Conservation (phyloP, 805 yeast species). For the Sungouiella blattae region DNA sequence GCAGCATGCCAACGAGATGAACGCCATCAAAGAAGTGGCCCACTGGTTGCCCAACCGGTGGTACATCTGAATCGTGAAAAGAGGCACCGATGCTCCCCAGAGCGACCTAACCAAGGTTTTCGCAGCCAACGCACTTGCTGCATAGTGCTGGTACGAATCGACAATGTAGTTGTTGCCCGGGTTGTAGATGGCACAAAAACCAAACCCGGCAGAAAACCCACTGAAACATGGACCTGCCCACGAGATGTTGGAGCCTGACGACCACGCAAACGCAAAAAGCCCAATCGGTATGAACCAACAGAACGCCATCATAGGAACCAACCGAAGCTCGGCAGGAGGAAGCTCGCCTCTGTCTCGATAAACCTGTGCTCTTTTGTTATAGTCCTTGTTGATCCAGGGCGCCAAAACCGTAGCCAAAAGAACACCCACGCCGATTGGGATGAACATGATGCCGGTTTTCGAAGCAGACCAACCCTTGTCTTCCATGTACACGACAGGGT, state of each 20-base stretch:
- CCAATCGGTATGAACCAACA: constrained; percentile 61
- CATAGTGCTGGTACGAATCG: constrained; percentile 71
- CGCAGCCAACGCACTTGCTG: constrained; percentile 87
- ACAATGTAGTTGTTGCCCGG: constrained; percentile 65
- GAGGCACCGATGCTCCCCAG: constrained; percentile 74
- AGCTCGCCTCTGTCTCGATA: constrained; percentile 54
- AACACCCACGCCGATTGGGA: constrained; percentile 71
- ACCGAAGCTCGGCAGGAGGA: constrained; percentile 53
- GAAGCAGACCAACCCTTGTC: constrained; percentile 56
- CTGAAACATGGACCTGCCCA: constrained; percentile 77
- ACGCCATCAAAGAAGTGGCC: constrained; percentile 71
- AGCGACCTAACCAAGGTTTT: constrained; percentile 76
- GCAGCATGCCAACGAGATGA: constrained; percentile 63
- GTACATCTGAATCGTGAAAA: constrained; percentile 85
- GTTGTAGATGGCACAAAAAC: constrained; percentile 68
- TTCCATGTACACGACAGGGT: constrained; percentile 68
- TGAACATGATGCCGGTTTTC: constrained; percentile 61
- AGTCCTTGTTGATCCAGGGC: constrained; percentile 48
- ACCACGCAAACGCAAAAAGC: constrained; percentile 82
- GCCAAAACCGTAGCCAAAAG: constrained; percentile 46
- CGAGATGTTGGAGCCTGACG: constrained; percentile 55
- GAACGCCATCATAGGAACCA: constrained; percentile 55
- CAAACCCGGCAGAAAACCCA: constrained; percentile 77
- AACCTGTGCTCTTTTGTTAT: constrained; percentile 40
- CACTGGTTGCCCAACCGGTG: constrained; percentile 65